phyloP scores from a whole-genome alignment of 192 early-diverging fungal species.

The Podochytrium sp. region DNA sequence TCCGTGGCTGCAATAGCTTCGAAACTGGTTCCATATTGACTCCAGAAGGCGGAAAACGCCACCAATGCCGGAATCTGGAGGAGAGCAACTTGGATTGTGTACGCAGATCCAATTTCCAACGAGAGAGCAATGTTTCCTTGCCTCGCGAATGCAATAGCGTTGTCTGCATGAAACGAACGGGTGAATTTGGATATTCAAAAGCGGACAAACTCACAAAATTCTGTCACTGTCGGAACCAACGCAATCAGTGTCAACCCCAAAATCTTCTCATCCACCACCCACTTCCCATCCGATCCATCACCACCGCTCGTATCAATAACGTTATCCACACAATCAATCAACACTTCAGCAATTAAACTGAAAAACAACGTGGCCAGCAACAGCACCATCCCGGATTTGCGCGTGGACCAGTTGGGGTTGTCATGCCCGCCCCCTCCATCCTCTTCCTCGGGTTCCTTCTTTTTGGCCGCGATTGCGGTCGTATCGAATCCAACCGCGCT shows the following conservation, averaged over 20 bases:
- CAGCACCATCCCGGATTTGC: constrained; percentile 77
- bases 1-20: background rate
- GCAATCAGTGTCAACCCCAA: constrained; percentile 94
- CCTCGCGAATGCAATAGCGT: constrained; percentile 92
- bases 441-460: constrained; percentile 40
- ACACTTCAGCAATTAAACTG: constrained; percentile 88
- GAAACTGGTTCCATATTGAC: background rate
- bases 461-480: no score
- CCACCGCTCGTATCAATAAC: constrained; percentile 63
- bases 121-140: constrained; percentile 77
- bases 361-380: constrained; percentile 83
- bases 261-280: constrained; percentile 81
- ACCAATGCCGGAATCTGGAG: constrained; percentile 95
- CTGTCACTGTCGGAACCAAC: constrained; percentile 92
- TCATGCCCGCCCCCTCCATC: constrained; percentile 82
- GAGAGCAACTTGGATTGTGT: constrained; percentile 92
- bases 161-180: constrained; percentile 40
- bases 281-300: background rate
- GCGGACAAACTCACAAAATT: constrained; percentile 65
- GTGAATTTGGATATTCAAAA: background rate
- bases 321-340: constrained; percentile 84
- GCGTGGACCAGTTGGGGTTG: constrained; percentile 88
- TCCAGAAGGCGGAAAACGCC: constrained; percentile 67
- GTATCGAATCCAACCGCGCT: no score
- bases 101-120: constrained; percentile 97